These are phyloP conservation scores for Rosa chinensis DNA, from an alignment of 306 rosid species.

Conservation along the genomic window DNA sequence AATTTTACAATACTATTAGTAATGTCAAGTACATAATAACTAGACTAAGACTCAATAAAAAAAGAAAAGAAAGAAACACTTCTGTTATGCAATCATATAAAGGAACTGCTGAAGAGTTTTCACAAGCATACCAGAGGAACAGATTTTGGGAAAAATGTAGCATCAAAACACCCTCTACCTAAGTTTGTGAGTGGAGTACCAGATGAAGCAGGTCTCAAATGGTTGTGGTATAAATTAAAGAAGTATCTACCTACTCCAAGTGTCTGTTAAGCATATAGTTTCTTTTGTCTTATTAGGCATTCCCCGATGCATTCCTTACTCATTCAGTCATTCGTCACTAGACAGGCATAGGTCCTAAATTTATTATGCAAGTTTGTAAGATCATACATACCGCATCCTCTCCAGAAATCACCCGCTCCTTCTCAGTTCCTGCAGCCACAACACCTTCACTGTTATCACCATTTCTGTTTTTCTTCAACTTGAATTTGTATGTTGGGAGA, in stretches of 20 bases:
- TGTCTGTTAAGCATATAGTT: neutral
- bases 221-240: neutral
- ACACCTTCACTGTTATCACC: slow-evolving; percentile 60
- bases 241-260: neutral
- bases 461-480: slow-evolving; percentile 68
- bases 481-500: slow-evolving; percentile 87
- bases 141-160: neutral
- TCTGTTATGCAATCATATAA: neutral
- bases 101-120: neutral
- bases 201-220: neutral
- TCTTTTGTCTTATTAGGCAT: neutral
- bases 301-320: neutral
- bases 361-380: neutral
- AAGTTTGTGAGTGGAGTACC: neutral
- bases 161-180: neutral
- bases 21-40: neutral
- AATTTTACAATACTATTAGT: slow-evolving; percentile 21
- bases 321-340: neutral
- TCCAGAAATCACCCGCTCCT: slow-evolving; percentile 79
- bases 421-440: slow-evolving; percentile 92
- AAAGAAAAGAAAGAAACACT: neutral
- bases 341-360: neutral
- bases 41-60: neutral
- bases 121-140: neutral
- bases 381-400: slow-evolving; percentile 84